Conservation (phyloP, 2,329 filamentous ascomycete genomes). For the Lasiodiplodia citricola region DNA sequence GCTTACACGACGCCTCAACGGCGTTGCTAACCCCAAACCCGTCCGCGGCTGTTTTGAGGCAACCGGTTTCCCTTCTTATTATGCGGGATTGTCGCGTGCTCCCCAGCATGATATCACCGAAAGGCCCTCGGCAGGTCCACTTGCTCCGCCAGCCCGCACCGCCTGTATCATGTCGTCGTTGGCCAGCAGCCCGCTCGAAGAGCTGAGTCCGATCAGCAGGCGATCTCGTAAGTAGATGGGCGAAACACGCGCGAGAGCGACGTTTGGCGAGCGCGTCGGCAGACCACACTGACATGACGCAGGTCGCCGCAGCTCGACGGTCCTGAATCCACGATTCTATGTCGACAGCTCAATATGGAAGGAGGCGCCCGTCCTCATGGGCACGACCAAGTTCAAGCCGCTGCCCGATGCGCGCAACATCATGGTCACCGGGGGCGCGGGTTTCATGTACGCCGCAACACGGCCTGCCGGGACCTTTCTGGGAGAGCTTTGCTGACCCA, state of each 20-base stretch:
- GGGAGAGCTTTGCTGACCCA: constrained; percentile 29
- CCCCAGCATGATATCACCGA: constrained; percentile 27
- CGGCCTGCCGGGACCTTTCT: neutral
- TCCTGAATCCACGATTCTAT: constrained; percentile 50
- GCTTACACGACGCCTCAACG: constrained; percentile 25
- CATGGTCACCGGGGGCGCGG: constrained; percentile 81
- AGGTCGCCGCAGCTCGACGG: constrained; percentile 37
- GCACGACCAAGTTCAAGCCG: constrained; percentile 73
- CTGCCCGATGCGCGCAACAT: constrained; percentile 76
- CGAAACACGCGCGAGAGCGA: constrained; percentile 29
- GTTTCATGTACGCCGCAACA: constrained; percentile 74
- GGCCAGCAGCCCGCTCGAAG: constrained; percentile 23
- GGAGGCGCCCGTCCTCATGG: constrained; percentile 71
- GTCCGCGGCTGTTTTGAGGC: constrained; percentile 13
- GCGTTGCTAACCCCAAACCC: constrained; percentile 25
- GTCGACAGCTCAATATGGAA: constrained; percentile 70
- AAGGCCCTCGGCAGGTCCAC: constrained; percentile 4
- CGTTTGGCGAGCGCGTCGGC: neutral
- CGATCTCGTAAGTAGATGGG: constrained; percentile 33
- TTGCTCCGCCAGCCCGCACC: constrained; percentile 26
- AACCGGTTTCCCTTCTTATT: constrained; percentile 10
- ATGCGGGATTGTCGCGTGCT: constrained; percentile 21
- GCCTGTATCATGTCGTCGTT: constrained; percentile 23
- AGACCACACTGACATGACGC: constrained; percentile 3
- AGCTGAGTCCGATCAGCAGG: constrained; percentile 21